Percentiles rank a stretch among this genome's conserved stretches.
These are phyloP conservation scores for peach (Prunus persica) DNA, from an alignment of 306 rosid species.

Conservation along the genomic window DNA sequence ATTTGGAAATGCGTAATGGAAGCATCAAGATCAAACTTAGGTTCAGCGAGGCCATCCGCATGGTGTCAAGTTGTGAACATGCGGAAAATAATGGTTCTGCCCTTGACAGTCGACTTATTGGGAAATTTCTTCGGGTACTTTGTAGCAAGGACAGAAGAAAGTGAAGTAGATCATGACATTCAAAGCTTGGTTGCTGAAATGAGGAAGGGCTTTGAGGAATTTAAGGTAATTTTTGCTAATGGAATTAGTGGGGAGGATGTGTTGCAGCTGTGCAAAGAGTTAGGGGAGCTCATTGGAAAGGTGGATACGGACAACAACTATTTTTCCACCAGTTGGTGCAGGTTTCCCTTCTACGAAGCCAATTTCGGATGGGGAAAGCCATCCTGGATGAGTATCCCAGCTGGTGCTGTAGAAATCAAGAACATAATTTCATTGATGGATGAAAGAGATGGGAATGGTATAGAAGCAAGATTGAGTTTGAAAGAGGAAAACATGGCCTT, in stretches of 20 bases:
- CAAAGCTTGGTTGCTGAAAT: background rate
- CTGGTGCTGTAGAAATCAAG: background rate
- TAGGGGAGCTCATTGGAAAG: background rate
- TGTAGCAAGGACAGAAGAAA: conserved; percentile 14
- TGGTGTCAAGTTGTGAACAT: conserved; percentile 34
- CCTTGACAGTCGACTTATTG: conserved; percentile 15
- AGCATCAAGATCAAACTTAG: conserved; percentile 16
- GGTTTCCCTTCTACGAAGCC: conserved; percentile 20
- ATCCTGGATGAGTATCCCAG: conserved; percentile 16
- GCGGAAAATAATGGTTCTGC: conserved; percentile 20
- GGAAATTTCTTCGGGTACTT: conserved; percentile 41
- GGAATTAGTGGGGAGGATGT: background rate
- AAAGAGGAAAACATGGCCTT: conserved; percentile 9
- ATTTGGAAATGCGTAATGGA: conserved; percentile 1
- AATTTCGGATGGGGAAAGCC: conserved; percentile 39
- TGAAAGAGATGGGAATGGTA: conserved; percentile 19
- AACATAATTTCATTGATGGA: conserved; percentile 19
- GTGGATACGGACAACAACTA: background rate
- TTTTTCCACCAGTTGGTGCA: conserved; percentile 16
- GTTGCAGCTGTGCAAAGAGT: background rate
- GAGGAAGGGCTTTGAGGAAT: background rate
- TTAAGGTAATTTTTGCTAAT: background rate
- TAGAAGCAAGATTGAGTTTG: conserved; percentile 7
- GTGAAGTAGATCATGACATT: background rate
- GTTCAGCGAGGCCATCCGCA: conserved; percentile 13